Base-by-base conservation (phyloP, 345 rosid species). In the Clarkia xantiana region DNA sequence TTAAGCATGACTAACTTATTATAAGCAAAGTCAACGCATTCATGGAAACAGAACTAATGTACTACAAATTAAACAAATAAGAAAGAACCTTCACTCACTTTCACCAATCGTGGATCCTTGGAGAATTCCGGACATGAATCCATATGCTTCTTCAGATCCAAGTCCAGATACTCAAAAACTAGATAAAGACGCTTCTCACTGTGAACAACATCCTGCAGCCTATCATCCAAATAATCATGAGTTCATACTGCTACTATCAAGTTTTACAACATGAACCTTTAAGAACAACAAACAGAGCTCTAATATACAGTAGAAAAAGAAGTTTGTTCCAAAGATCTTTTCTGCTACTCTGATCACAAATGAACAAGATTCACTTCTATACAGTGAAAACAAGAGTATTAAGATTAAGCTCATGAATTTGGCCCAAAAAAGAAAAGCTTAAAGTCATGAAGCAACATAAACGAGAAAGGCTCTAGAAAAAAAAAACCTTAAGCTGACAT, bases 71-170 rank as follows among this genome's bases (percentile, higher is more conserved):
- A 6, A 13, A 45, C 16, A 22, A 14, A 45, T 16, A 44, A 18
- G 18, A 20, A 54, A 54, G 57, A 20, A 18, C n/a, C 17, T 77
- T 75, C 61, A 44, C 34, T 47, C 53, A 86, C 97, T 72, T 83
- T 90, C 50, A 86, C 66, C 40, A 69, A 51, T 54, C 69, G 80
- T 18, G 79, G 77, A 62, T 89, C 81, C 70, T 75, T 76, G 7
- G 87, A 66, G 63, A 86, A 83, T 40, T 83, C 86, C 46, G 96
- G 94, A 58, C 67, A 68, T 15, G 86, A 81, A 57, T 86, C 96
- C 96, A 90, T 86, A 64, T 83, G 84, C 80, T 79, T 90, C 75
- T 83, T 83, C 78, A 83, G 75, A 70, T 90, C 96, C 78, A 90
- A 65, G 67, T 90, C 96, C 45, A 83, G 76, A 62, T 86, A 90